Evolutionary conservation across 257 asterid genomes (phyloP).

Genomic region (Perilla frutescens): DNA sequence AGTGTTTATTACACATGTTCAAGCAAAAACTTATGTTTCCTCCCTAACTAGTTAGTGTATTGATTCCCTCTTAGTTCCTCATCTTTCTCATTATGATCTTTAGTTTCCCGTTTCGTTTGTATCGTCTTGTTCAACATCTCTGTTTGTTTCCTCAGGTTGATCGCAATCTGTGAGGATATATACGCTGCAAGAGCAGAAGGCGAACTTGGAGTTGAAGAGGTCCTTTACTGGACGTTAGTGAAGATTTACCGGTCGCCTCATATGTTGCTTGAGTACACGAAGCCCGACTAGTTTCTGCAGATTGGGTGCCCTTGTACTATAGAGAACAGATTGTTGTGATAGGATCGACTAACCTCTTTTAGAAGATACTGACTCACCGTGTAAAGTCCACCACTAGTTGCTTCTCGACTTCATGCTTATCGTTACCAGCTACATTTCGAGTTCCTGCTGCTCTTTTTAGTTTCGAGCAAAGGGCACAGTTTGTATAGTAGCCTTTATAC

Average conservation of each 20-base stretch:
- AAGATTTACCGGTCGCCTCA: slow-evolving; percentile 98
- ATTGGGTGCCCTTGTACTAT: neutral
- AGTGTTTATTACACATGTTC: neutral
- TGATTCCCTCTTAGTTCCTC: neutral
- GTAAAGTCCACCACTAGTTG: neutral
- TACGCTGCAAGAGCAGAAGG: slow-evolving; percentile 99
- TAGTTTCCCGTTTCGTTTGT: neutral
- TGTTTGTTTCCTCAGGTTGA: slow-evolving; percentile 61
- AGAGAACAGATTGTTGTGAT: slow-evolving; percentile 19
- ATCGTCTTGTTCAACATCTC: neutral
- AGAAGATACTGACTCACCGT: slow-evolving; percentile 30
- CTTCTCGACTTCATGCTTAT: neutral
- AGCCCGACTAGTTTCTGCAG: slow-evolving; percentile 61
- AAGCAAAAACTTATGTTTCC: neutral
- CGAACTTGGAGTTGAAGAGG: slow-evolving; percentile 96
- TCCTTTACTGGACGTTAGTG: slow-evolving; percentile 90
- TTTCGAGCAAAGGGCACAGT: neutral
- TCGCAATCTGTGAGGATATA: slow-evolving; percentile 97
- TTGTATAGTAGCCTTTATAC: neutral
- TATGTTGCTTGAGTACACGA: slow-evolving; percentile 92
- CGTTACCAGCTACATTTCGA: too few species aligned
- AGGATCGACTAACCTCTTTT: slow-evolving; percentile 26
- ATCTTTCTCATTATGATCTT: neutral
- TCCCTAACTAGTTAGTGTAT: neutral
- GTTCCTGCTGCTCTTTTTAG: neutral